Base-by-base conservation (phyloP, 2,329 filamentous ascomycete species). In the Salinomyces thailandicus region DNA sequence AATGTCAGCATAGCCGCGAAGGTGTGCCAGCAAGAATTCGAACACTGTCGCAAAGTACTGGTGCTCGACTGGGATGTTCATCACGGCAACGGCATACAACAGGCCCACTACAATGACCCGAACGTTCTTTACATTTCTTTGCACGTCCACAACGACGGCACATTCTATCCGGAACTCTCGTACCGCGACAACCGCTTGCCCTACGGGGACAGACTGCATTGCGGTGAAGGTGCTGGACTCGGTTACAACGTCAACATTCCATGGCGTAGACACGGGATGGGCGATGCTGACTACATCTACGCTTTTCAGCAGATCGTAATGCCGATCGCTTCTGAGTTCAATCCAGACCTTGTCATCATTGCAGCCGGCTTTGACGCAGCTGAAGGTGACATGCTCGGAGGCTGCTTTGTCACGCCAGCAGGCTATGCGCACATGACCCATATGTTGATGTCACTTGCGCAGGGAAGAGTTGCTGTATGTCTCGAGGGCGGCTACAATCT, bases 341-440 rank as follows among this genome's bases (percentile, higher is more conserved):
- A 91, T 51, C 91, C 91, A 0, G 91, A 98, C 55, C 67, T 98
- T 13, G 87, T 96, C 18, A 91, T 98, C 46, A 81, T 98, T 39
- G 91, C 91, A 14, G 86, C 91, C 28, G 91, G 91, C 1, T 98
- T 98, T 50, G 91, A 98, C 58, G 91, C 91, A 12, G 91, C 91
- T 0, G 84, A 83, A 46, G 91, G 91, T 9, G 91, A 98, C 59
- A 80, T 91, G 54, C 72, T 98, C 2, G 91, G 91, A 34, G 85
- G 83, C 19, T 98, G 91, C 58, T 89, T 85, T 53, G 91, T 98
- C 4, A 81, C 86, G 1, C 91, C 91, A 0, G 65, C 78, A 4
- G 93, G 91, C 55, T 98, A 96, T 57, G 85, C 87, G 11, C 89
- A 98, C 55, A 96, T 98, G 91, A 96, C 91, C 12, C 86, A 95